Evolutionary conservation across 83 land plant genomes (phyloP).

Genomic region (Larix sibirica): DNA sequence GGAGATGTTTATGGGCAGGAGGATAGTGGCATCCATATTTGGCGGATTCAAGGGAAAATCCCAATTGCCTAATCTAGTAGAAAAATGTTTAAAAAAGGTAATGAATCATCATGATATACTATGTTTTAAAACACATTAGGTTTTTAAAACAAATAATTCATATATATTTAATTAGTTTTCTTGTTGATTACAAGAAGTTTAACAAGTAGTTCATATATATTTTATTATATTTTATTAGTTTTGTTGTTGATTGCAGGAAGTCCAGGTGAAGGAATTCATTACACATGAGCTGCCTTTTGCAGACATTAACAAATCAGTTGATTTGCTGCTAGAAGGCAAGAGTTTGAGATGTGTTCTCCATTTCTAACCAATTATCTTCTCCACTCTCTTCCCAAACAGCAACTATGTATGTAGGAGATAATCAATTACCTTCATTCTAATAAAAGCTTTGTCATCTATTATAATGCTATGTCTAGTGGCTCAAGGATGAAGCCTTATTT

Average conservation of each 20-base stretch:
- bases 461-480: no score
- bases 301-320: constrained; percentile 66
- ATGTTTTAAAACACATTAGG: no score
- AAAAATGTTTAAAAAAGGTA: constrained; percentile 64
- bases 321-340: constrained; percentile 46
- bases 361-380: constrained; percentile 17
- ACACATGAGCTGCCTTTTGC: constrained; percentile 75
- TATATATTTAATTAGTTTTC: not conserved
- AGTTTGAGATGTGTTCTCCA: constrained; percentile 59
- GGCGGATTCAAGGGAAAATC: constrained; percentile 78
- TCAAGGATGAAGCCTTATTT: no score
- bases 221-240: not conserved
- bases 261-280: constrained; percentile 64
- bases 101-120: no score
- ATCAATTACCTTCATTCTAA: no score
- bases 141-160: not conserved
- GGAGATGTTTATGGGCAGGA: constrained; percentile 58
- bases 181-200: constrained; percentile 8
- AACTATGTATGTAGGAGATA: no score
- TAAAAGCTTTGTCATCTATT: no score
- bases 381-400: not conserved
- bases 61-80: constrained; percentile 59
- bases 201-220: not conserved
- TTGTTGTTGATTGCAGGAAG: not conserved
- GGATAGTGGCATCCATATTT: constrained; percentile 44